A percentile compares a stretch with the other conserved stretches of the same genome.
These are phyloP conservation scores for Coemansia sp. DNA, from an alignment of 192 early-diverging fungal genomes.

Conservation along the genomic window DNA sequence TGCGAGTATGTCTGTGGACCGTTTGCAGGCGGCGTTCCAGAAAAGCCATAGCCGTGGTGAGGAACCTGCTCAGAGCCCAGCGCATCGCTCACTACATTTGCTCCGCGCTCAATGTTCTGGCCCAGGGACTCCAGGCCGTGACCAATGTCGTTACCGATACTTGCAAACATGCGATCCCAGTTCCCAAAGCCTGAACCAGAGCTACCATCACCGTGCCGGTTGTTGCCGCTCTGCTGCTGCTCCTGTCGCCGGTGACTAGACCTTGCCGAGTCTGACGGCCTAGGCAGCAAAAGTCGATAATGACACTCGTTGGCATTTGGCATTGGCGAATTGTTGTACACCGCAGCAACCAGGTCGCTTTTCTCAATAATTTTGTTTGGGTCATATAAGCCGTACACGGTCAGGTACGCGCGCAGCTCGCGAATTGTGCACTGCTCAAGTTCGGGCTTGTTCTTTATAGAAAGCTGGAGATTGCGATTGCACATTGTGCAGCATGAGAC, in stretches of 20 bases:
- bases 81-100: constrained; percentile 9
- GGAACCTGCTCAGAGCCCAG: background rate
- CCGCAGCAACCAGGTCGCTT: constrained; percentile 37
- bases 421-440: constrained; percentile 28
- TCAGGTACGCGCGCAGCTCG: constrained; percentile 44
- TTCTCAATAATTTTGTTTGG: constrained; percentile 45
- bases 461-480: constrained; percentile 41
- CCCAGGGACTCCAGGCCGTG: constrained; percentile 34
- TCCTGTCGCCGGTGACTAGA: background rate
- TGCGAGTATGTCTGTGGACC: constrained; percentile 27
- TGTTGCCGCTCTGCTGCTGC: constrained; percentile 5
- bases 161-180: constrained; percentile 50
- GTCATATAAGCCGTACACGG: constrained; percentile 39
- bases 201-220: background rate
- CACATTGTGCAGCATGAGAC: constrained; percentile 36
- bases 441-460: constrained; percentile 29
- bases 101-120: constrained; percentile 29
- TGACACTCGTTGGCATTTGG: constrained; percentile 37
- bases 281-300: constrained; percentile 37
- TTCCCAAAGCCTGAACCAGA: background rate
- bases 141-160: constrained; percentile 44
- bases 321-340: constrained; percentile 45
- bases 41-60: background rate
- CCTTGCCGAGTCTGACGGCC: constrained; percentile 20
- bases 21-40: background rate